These are phyloP conservation scores for Oryza longistaminata DNA, from an alignment of 176 grass and related monocot species.

Conservation along the genomic window DNA sequence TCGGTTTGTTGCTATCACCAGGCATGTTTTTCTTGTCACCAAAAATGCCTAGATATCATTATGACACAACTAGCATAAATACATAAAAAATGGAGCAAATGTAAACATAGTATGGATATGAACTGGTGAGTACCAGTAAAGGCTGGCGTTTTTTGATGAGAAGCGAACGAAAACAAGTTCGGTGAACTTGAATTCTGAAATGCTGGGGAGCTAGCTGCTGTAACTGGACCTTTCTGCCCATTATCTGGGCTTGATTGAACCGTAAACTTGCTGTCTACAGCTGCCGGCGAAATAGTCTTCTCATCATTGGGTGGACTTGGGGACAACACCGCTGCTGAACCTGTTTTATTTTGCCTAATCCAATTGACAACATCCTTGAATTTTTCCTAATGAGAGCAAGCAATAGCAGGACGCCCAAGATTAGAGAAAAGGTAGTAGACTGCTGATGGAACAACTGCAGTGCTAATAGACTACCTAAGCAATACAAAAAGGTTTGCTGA, in stretches of 20 bases:
- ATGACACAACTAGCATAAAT: conserved; percentile 30
- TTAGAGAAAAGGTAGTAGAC: conserved; percentile 20
- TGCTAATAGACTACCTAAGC: background rate
- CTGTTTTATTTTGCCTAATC: conserved; percentile 70
- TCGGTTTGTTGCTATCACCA: conserved; percentile 39
- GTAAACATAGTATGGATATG: conserved; percentile 14
- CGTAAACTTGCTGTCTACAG: conserved; percentile 43
- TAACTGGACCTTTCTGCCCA: conserved; percentile 30
- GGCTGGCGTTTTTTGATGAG: conserved; percentile 38
- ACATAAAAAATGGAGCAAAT: conserved; percentile 21
- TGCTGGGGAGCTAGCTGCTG: conserved; percentile 35
- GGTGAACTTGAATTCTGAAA: conserved; percentile 52
- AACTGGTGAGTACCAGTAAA: conserved; percentile 41
- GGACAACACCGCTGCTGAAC: conserved; percentile 40
- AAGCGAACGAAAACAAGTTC: conserved; percentile 41
- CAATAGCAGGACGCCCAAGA: conserved; percentile 10
- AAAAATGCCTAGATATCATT: conserved; percentile 54
- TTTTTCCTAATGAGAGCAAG: conserved; percentile 58
- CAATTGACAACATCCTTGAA: conserved; percentile 99
- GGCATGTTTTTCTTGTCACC: conserved; percentile 43
- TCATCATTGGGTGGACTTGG: conserved; percentile 45
- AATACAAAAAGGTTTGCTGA: background rate
- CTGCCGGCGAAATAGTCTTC: conserved; percentile 28
- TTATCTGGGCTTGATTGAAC: conserved; percentile 37
- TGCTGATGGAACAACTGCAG: background rate